Percentiles rank a stretch among this genome's conserved stretches.
These are phyloP conservation scores for Ramaria rubella DNA, from an alignment of 768 basidiomycete species.

Conservation along the genomic window DNA sequence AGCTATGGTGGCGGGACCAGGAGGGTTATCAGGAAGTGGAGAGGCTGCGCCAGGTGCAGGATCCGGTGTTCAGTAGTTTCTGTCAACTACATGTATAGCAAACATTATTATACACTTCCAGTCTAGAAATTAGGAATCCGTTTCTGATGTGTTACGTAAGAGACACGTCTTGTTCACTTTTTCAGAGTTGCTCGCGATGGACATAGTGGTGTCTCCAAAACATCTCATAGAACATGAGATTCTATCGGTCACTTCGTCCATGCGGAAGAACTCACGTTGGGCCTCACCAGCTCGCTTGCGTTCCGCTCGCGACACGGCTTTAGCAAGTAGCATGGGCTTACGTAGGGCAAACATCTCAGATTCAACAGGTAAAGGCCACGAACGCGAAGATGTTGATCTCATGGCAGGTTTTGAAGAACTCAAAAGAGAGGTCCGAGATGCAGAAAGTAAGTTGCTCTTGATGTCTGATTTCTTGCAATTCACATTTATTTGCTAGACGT, in stretches of 20 bases:
- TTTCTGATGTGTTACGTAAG: background rate
- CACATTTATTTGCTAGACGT: slow-evolving; percentile 43
- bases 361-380: slow-evolving; percentile 39
- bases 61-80: slow-evolving; percentile 12
- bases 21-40: slow-evolving; percentile 17
- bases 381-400: slow-evolving; percentile 71
- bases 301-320: slow-evolving; percentile 54
- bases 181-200: background rate
- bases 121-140: no score
- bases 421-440: slow-evolving; percentile 62
- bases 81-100: slow-evolving; percentile 9
- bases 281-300: slow-evolving; percentile 60
- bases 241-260: slow-evolving; percentile 81
- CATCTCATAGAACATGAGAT: slow-evolving; percentile 89
- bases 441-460: slow-evolving; percentile 44
- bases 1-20: slow-evolving; percentile 66
- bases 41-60: slow-evolving; percentile 11
- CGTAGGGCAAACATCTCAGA: slow-evolving; percentile 49
- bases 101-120: no score
- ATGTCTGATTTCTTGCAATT: background rate
- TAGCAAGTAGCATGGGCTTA: slow-evolving; percentile 71
- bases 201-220: slow-evolving; percentile 43
- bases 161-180: background rate
- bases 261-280: slow-evolving; percentile 99
- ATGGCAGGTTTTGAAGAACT: slow-evolving; percentile 88